Base-by-base conservation (phyloP, 148 eudicot species). In the Rheum nobile region DNA sequence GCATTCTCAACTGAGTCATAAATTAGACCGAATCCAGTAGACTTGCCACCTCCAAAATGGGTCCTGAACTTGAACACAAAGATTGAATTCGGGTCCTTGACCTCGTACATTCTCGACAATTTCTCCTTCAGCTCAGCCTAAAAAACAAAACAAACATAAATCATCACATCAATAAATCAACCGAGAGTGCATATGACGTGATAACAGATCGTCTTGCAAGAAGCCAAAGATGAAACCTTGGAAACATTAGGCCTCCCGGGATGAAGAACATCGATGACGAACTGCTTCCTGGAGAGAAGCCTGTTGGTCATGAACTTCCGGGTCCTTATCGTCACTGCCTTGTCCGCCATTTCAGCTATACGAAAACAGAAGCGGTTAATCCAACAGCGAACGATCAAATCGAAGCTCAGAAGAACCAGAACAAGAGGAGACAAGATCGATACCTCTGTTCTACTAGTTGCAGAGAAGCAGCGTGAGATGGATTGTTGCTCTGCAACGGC, bases 241-340 rank as follows among this genome's bases (percentile, higher is more conserved):
- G 94, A 89, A 17, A 91, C 94, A 73, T 91, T 91, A 10, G 97
- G 79, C 48, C 91, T 85, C 28, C 97, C 97, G 12, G 97, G 97
- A 77, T 91, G 97, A 63, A 91, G 88, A 73, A 91, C 97, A 77
- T 91, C 97, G 75, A 91, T 86, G 77, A 91, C 74, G 68, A 91
- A 91, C 84, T 91, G 96, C 78, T 90, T 90, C 81, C 96, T 87
- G 21, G 96, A 85, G 38, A 90, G 92, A 38, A 90, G 92, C 37
- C 96, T 85, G 43, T 90, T 90, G 8, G 96, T 90, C 96, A 90
- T 88, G 83, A 90, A 90, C 87, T 90, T 90, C 88, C 96, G 86
- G 19, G 96, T 88, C 2, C 96, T 83, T 65, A 90, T 85, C 8
- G 96, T 90, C 4, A 90, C 87, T 11, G 89, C 96, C 73, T 86